Percentiles rank a stretch among this genome's conserved stretches.
These are phyloP conservation scores for Austroboletus festivus DNA, from an alignment of 768 basidiomycete species.

Conservation along the genomic window DNA sequence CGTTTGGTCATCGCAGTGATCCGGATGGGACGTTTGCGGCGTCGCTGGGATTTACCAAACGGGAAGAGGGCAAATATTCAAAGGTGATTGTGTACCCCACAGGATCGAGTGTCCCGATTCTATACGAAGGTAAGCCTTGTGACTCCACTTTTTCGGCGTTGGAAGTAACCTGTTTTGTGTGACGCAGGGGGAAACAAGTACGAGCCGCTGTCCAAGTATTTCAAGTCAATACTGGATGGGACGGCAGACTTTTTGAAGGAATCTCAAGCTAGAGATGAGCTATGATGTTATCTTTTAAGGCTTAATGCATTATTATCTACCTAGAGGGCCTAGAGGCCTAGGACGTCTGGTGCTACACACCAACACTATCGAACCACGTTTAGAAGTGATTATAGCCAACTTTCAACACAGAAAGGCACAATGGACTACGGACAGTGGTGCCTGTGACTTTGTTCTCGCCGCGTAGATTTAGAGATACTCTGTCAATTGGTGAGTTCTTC, in stretches of 20 bases:
- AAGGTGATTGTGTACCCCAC: conserved; percentile 72
- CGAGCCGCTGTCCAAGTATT: conserved; percentile 71
- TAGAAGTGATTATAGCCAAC: too few relatives aligned
- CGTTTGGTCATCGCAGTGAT: conserved; percentile 64
- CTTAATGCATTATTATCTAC: conserved; percentile 2
- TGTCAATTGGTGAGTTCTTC: not conserved
- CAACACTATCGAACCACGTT: too few relatives aligned
- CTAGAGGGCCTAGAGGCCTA: too few relatives aligned
- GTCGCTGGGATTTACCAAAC: conserved; percentile 55
- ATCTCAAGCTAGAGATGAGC: conserved; percentile 32
- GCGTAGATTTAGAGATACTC: not conserved
- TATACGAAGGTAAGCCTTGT: conserved; percentile 60
- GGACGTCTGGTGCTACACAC: too few relatives aligned
- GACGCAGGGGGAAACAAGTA: conserved; percentile 63
- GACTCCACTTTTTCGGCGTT: not conserved
- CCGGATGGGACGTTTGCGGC: conserved; percentile 57
- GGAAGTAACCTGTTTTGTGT: not conserved
- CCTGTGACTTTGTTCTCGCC: too few relatives aligned
- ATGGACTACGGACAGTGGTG: too few relatives aligned
- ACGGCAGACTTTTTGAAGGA: conserved; percentile 51
- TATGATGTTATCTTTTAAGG: conserved; percentile 15
- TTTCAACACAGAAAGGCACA: too few relatives aligned
- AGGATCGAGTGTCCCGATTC: conserved; percentile 52
- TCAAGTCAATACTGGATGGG: conserved; percentile 68
- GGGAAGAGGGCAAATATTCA: conserved; percentile 47